Conservation (phyloP, 352 stramenopile species). For the Aphanomyces euteiches region DNA sequence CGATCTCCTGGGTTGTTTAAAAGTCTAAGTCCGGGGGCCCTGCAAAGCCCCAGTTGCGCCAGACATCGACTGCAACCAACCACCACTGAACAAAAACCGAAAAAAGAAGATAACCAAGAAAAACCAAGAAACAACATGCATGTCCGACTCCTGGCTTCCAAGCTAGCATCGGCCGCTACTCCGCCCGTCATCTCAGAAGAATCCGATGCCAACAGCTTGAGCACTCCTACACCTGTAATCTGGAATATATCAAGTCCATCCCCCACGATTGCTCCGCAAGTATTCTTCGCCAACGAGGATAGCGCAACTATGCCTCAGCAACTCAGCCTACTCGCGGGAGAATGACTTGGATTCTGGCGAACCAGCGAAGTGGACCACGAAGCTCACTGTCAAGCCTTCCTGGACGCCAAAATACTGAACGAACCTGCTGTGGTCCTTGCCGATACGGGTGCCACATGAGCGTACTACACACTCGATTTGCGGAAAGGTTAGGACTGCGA, state of each 20-base stretch:
- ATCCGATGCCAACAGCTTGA: no score
- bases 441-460: neutral
- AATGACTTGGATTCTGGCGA: neutral
- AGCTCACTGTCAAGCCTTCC: neutral
- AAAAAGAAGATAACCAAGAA: neutral
- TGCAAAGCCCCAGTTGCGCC: neutral
- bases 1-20: neutral
- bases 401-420: neutral
- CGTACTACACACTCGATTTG: neutral
- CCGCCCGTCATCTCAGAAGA: no score
- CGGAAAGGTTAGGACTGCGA: neutral
- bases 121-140: neutral
- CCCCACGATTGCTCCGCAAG: neutral
- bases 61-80: neutral
- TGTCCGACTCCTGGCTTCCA: no score
- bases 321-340: neutral
- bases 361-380: neutral
- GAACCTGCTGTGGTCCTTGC: neutral
- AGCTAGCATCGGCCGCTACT: no score
- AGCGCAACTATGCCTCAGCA: neutral
- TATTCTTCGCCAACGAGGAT: neutral
- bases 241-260: neutral
- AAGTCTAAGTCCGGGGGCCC: neutral
- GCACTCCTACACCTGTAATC: neutral
- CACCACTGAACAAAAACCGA: neutral